phyloP scores from a whole-genome alignment of 495 filamentous ascomycete species.

The Neurospora tetraspora region DNA sequence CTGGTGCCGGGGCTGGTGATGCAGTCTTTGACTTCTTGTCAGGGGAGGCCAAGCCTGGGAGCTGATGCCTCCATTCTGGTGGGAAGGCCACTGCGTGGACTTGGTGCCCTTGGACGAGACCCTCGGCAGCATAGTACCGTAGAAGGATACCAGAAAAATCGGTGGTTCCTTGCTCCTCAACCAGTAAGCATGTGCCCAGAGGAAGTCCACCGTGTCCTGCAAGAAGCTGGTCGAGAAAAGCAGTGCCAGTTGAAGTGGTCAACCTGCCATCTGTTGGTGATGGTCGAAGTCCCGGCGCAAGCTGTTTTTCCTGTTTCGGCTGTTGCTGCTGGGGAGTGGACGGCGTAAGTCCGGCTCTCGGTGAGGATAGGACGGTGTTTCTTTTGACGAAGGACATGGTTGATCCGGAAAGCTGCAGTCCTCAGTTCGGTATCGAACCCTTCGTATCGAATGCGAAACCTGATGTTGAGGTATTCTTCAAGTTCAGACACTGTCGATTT shows the following conservation, averaged over 20 bases:
- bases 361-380: constrained; percentile 56
- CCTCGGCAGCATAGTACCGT: constrained; percentile 87
- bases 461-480: background rate
- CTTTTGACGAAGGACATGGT: constrained; percentile 85
- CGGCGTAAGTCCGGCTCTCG: constrained; percentile 13
- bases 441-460: background rate
- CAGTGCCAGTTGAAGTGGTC: constrained; percentile 84
- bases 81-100: constrained; percentile 75
- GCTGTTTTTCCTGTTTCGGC: constrained; percentile 18
- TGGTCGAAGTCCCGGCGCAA: constrained; percentile 63
- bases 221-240: constrained; percentile 73
- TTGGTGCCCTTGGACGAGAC: constrained; percentile 80
- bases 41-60: constrained; percentile 61
- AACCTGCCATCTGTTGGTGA: constrained; percentile 82
- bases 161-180: constrained; percentile 92
- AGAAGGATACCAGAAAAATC: constrained; percentile 83
- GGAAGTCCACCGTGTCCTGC: constrained; percentile 84
- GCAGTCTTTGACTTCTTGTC: constrained; percentile 30
- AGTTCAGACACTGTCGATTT: background rate
- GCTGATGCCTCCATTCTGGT: constrained; percentile 69
- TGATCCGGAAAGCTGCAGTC: background rate
- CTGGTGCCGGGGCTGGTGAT: constrained; percentile 24
- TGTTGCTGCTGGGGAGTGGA: background rate
- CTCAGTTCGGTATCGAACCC: background rate
- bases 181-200: constrained; percentile 65